Percentiles rank a stretch among this genome's conserved stretches.
phyloP scores from a whole-genome alignment of 2,329 filamentous ascomycete species.

The Epichloe coenophiala region DNA sequence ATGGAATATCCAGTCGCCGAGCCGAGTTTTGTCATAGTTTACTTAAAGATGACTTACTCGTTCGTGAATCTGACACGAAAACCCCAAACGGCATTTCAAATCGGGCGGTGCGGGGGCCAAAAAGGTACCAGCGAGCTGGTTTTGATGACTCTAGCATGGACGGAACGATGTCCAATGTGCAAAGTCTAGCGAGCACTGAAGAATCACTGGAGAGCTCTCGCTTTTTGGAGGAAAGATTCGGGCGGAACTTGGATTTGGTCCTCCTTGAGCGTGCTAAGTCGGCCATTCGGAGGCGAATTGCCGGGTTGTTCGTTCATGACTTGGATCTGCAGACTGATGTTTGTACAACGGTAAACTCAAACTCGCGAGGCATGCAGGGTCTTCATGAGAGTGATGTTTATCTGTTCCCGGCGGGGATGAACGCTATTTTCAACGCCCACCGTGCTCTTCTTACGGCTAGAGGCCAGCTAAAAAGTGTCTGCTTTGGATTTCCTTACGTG shows the following conservation, averaged over 20 bases:
- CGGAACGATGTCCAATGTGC: slow-evolving; percentile 6
- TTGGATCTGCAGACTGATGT: slow-evolving; percentile 32
- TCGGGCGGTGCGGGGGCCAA: slow-evolving; percentile 54
- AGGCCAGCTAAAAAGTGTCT: slow-evolving; percentile 61
- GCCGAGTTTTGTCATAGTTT: slow-evolving; percentile 78
- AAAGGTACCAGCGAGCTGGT: slow-evolving; percentile 53
- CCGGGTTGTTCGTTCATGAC: slow-evolving; percentile 66
- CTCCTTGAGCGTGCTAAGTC: slow-evolving; percentile 71
- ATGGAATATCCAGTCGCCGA: slow-evolving; percentile 79
- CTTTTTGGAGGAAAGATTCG: slow-evolving; percentile 90
- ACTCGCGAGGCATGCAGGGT: slow-evolving; percentile 43
- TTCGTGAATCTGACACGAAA: slow-evolving; percentile 16
- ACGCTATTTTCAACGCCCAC: slow-evolving; percentile 83
- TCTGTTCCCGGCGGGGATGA: slow-evolving; percentile 85
- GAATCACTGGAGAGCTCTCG: slow-evolving; percentile 53
- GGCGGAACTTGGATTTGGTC: slow-evolving; percentile 72
- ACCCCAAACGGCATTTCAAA: slow-evolving; percentile 15
- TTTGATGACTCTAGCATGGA: slow-evolving; percentile 18
- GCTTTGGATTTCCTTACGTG: slow-evolving; percentile 94
- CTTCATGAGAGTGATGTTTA: slow-evolving; percentile 81
- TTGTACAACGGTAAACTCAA: slow-evolving; percentile 19
- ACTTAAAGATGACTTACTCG: slow-evolving; percentile 52
- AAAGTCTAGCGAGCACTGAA: slow-evolving; percentile 11
- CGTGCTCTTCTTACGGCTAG: slow-evolving; percentile 54
- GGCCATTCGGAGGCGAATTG: slow-evolving; percentile 77